Evolutionary conservation across 2,329 filamentous ascomycete genomes (phyloP), one percentile per base, ranked within the genome.

Genomic region (Phaeosphaeriaceae sp.): DNA sequence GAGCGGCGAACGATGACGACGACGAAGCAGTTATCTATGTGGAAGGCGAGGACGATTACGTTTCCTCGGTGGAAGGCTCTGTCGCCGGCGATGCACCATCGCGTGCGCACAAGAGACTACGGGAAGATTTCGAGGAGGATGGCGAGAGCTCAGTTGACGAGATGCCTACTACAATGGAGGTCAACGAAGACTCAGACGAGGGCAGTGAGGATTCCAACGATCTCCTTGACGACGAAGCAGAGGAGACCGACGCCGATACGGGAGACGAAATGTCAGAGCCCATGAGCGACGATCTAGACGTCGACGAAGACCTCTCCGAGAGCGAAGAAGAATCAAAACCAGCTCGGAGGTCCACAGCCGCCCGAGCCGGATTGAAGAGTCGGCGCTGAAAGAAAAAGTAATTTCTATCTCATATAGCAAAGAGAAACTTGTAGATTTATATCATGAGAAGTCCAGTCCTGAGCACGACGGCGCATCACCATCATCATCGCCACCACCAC

Each of bases 1-100:
- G 78, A 38, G 76, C 79, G 32, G 79, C 80, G 2, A 80, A 81
- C n/a, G 81, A 81, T 9, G 80, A 84, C 3, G 82, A 88, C 6
- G 86, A 87, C 32, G 87, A 90, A 56, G 85, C 82, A 16, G 81
- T 95, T 4, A 87, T 96, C 43, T 96, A 94, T 69, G 89, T 97
- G 2, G 92, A 97, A 71, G 92, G 90, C 1, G 83, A 92, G 63
- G 86, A 88, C 23, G 82, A 86, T 26, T 73, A 85, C 28, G 79
- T 82, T 16, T 79, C 76, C 32, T 75, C 66, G 2, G 76, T 77
- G 12, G 81, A 82, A 48, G 81, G 82, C 28, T 79, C 82, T 4
- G 50, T 57, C 2, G 56, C 57, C 5, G 58, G 47, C n/a, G 52
- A 56, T 6, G 49, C 52, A 17, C 56, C 49, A n/a, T 35, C 57